phyloP scores from a whole-genome alignment of 768 basidiomycete genomes.

The Lactifluus piperatus region DNA sequence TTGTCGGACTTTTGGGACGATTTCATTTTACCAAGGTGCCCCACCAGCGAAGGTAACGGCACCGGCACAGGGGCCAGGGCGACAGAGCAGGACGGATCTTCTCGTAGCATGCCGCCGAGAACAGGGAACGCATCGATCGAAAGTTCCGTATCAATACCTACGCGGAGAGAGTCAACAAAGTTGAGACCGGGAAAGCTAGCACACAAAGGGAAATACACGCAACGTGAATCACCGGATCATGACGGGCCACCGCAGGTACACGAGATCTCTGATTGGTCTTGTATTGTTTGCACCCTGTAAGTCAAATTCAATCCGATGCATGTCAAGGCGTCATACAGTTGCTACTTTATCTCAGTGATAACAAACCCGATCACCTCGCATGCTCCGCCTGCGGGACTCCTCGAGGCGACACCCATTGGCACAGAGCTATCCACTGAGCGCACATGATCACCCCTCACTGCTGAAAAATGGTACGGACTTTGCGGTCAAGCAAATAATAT shows the following conservation, averaged over 20 bases:
- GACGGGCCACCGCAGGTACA: background rate
- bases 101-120: background rate
- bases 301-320: background rate
- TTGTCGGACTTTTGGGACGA: slow-evolving; percentile 42
- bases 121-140: background rate
- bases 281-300: slow-evolving; percentile 7
- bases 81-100: background rate
- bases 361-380: slow-evolving; percentile 43
- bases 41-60: background rate
- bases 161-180: background rate
- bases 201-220: slow-evolving; percentile 19
- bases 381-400: slow-evolving; percentile 56
- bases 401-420: slow-evolving; percentile 31
- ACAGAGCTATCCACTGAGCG: background rate
- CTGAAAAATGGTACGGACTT: background rate
- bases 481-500: background rate
- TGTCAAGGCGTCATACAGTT: background rate
- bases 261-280: slow-evolving; percentile 10
- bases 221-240: background rate
- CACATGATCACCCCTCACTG: background rate
- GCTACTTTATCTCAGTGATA: slow-evolving; percentile 33
- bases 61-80: background rate
- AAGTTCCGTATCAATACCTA: background rate
- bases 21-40: slow-evolving; percentile 35
- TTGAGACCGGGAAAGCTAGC: slow-evolving; percentile 32